Base-by-base conservation (phyloP, 768 basidiomycete genomes). In the Boletus speciosus region DNA sequence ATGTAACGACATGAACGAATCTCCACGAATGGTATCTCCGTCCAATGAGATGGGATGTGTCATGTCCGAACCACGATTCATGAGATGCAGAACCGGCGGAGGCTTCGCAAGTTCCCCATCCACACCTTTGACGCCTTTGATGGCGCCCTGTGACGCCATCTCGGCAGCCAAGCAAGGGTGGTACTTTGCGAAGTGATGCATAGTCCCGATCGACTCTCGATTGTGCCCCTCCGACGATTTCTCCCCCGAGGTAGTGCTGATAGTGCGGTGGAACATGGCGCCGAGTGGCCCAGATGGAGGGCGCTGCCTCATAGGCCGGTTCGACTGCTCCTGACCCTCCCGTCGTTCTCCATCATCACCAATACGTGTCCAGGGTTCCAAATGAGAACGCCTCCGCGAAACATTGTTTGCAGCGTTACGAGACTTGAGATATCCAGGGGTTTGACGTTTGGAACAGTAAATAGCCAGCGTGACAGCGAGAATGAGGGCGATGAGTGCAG, bases 211-310 rank as follows among this genome's bases (percentile, higher is more conserved):
- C 5, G 68, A 68, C 37, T 70, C 69, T 7, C 67, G 65, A 35
- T 57, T 52, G 45, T 73, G 69, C 35, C 77, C 74, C 5, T 78
- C 76, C 2, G 62, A 63, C 8, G 78, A 77, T 35, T 68, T 71
- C 54, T 79, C 80, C 8, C 71, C 76, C 15, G 84, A 83, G 40
- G 76, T 73, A 37, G 80, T 70, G 63, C 83, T 85, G 5, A 78
- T 78, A 0, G 76, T 66, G 37, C 81, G 75, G 62, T 84, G 81
- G 74, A 88, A 85, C 82, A 85, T 83, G 36, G 77, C 60, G 2
- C 68, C 83, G 51, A 85, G 77, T 61, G 82, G 76, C 2, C 74
- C 76, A 7, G 71, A 61, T 19, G 59, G 42, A 34, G 62, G 75
- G 11, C 71, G 68, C 56, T 81, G 77, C 57, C 74, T 76, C 52